A percentile compares a stretch with the other conserved stretches of the same genome.
Conservation (phyloP, 1,284 basidiomycete species). For the Puccinia polysora region DNA sequence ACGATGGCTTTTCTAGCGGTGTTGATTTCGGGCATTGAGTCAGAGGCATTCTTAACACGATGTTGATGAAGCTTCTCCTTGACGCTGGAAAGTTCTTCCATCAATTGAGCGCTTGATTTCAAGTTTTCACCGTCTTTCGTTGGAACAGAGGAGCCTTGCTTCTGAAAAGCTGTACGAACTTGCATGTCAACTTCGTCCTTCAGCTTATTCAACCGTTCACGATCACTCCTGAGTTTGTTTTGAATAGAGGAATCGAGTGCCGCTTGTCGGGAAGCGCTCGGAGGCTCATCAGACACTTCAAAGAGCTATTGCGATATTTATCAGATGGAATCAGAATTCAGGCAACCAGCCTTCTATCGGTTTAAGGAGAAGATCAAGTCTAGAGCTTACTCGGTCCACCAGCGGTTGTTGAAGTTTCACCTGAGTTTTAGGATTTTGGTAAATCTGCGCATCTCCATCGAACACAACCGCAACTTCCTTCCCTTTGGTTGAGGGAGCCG, state of each 20-base stretch:
- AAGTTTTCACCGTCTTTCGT: neutral
- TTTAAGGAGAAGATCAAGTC: neutral
- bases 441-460: slow-evolving; percentile 32
- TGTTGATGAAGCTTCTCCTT: slow-evolving; percentile 26
- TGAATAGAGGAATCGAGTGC: slow-evolving; percentile 25
- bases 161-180: slow-evolving; percentile 26
- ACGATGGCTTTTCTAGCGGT: slow-evolving; percentile 24
- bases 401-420: slow-evolving; percentile 33
- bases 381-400: slow-evolving; percentile 31
- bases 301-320: neutral
- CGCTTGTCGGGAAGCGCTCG: slow-evolving; percentile 31
- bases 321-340: neutral
- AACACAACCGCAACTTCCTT: slow-evolving; percentile 5
- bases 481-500: neutral
- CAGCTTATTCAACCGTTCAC: slow-evolving; percentile 20
- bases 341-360: too few relatives aligned
- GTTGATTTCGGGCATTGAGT: slow-evolving; percentile 21
- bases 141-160: slow-evolving; percentile 13
- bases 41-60: slow-evolving; percentile 8
- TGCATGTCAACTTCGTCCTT: slow-evolving; percentile 37
- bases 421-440: slow-evolving; percentile 24
- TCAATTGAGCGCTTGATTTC: slow-evolving; percentile 32
- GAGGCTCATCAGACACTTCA: slow-evolving; percentile 14
- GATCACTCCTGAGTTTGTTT: slow-evolving; percentile 29
- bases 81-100: slow-evolving; percentile 31